Base-by-base conservation (phyloP, 2,329 filamentous ascomycete species). In the Myriosclerotinia duriaeana region DNA sequence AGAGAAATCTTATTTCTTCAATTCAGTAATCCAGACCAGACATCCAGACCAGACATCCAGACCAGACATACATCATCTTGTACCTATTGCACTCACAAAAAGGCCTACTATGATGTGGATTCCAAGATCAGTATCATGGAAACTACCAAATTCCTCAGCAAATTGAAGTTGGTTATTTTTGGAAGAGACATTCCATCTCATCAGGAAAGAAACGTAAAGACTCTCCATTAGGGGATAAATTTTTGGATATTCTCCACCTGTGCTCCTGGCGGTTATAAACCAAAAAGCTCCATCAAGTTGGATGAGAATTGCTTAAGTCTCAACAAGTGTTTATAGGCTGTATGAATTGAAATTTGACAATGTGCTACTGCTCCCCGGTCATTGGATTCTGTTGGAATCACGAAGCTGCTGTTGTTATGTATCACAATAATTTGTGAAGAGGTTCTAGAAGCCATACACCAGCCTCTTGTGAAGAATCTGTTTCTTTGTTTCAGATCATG, bases 71-170 rank as follows among this genome's bases (percentile, higher is more conserved):
- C 6, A 34, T 34, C 30, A 34, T 34, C 30, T 34, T 34, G 6
- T 34, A 34, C 30, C 30, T 6, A 34, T 34, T 34, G 30, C 30
- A 34, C 30, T 34, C 30, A 34, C 30, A 34, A 34, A 34, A 5
- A 34, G 30, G 30, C 30, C 30, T 34, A 34, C 30, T 34, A 34
- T 34, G 30, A 34, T 34, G 30, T 34, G 30, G 30, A 34, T 34
- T 34, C 30, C 42, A 50, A 38, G 44, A 60, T 50, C 17, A 50
- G 56, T 60, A 22, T 60, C 44, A 26, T 60, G 20, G 12, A 36
- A 14, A 26, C 8, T 52, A 5, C 9, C 9, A 20, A 48, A 34
- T 46, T 20, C n/a, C n/a, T 20, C 54, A 20, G 22, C 44, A 34
- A 14, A 12, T 36, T 20, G 20, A 11, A 36, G 2, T 15, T n/a